These are phyloP conservation scores for Falciphora oryzae DNA, from an alignment of 2,329 filamentous ascomycete species.

Conservation along the genomic window DNA sequence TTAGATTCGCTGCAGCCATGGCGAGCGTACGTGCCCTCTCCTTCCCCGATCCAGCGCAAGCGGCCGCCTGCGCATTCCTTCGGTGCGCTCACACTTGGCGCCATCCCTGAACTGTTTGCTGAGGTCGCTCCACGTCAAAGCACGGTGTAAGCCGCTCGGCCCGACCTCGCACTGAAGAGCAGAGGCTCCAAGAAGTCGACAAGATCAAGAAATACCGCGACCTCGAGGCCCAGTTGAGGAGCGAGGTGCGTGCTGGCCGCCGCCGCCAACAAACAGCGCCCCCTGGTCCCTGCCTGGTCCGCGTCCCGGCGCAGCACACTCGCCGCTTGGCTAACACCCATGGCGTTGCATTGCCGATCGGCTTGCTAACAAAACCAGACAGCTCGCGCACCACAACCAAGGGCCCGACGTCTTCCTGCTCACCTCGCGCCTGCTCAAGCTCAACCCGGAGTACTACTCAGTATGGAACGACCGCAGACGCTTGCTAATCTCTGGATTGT, in stretches of 20 bases:
- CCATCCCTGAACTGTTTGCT: not conserved
- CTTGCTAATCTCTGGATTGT: constrained; percentile 55
- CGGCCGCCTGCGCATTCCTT: not conserved
- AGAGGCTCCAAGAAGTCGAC: constrained; percentile 63
- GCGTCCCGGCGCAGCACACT: not conserved
- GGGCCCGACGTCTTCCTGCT: constrained; percentile 55
- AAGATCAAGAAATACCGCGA: constrained; percentile 72
- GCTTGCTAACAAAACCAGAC: not conserved
- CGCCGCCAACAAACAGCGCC: not conserved
- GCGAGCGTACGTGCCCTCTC: constrained; percentile 12
- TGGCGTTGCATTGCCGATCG: not conserved
- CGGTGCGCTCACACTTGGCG: not conserved
- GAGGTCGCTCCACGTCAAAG: constrained; percentile 37
- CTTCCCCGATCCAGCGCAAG: not conserved
- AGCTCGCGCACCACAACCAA: constrained; percentile 41
- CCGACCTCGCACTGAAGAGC: constrained; percentile 59
- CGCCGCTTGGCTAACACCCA: constrained; percentile 12
- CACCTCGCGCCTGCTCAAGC: constrained; percentile 65
- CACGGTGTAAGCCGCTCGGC: constrained; percentile 75
- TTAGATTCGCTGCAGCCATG: constrained; percentile 6
- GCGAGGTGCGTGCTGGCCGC: constrained; percentile 44
- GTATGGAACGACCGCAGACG: constrained; percentile 84
- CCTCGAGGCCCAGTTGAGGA: constrained; percentile 61
- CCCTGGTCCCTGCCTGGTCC: constrained; percentile 11
- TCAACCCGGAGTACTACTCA: constrained; percentile 86